These are phyloP conservation scores for Rhodotorula sp. DNA, from an alignment of 1,284 basidiomycete genomes.

Conservation along the genomic window DNA sequence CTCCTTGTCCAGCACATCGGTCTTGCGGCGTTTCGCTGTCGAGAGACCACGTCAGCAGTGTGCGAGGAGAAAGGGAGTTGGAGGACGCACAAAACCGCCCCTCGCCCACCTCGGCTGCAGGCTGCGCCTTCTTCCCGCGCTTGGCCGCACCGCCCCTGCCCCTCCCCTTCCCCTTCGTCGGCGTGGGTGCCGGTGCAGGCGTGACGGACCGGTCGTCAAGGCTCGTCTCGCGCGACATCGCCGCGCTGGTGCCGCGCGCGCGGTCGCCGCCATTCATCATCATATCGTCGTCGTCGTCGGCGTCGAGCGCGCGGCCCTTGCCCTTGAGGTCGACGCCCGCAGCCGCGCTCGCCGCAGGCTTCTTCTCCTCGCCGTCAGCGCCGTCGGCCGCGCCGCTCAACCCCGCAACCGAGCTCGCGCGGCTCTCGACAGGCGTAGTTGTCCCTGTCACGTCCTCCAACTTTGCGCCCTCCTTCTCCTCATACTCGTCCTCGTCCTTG, in stretches of 20 bases:
- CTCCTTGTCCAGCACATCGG: slow-evolving; percentile 12
- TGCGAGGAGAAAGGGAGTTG: neutral
- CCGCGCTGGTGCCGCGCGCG: neutral
- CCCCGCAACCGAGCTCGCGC: neutral
- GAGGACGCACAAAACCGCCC: slow-evolving; percentile 12
- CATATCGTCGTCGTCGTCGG: neutral
- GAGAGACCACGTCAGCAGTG: neutral
- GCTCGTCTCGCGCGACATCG: slow-evolving; percentile 23
- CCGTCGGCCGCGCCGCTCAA: neutral
- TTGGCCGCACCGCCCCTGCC: slow-evolving; percentile 10
- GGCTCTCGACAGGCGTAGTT: slow-evolving; percentile 7
- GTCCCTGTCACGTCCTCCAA: slow-evolving; percentile 1
- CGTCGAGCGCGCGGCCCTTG: neutral
- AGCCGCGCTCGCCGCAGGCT: neutral
- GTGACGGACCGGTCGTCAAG: slow-evolving; percentile 10
- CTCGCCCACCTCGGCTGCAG: slow-evolving; percentile 14
- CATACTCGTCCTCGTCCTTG: neutral
- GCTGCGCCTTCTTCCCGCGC: slow-evolving; percentile 1
- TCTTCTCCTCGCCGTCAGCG: neutral
- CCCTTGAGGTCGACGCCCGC: neutral
- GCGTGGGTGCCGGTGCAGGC: neutral
- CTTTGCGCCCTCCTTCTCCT: neutral
- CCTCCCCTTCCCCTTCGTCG: slow-evolving; percentile 6
- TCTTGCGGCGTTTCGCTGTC: slow-evolving; percentile 30
- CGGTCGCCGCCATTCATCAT: neutral